phyloP scores from a whole-genome alignment of 2,329 filamentous ascomycete species.

The Aspergillus pseudoviridinutans region DNA sequence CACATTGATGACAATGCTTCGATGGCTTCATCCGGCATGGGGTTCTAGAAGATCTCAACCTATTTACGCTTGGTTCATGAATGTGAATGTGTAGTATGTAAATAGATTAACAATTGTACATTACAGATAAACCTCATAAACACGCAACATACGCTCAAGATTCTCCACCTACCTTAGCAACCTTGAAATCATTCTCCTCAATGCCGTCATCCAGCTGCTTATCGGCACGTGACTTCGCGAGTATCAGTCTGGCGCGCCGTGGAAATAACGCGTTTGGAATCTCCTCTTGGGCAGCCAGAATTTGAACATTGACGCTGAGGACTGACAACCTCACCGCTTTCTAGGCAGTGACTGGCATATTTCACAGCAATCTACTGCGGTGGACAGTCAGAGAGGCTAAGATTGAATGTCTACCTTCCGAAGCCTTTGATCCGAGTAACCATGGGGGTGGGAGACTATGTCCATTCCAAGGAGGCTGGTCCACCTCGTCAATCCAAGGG shows the following conservation, averaged over 20 bases:
- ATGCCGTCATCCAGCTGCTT: neutral
- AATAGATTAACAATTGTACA: neutral
- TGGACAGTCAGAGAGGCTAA: neutral
- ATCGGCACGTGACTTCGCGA: constrained; percentile 30
- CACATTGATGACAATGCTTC: constrained; percentile 24
- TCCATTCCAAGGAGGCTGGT: constrained; percentile 36
- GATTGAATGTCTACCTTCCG: neutral
- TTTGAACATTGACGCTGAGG: neutral
- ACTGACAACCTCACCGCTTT: neutral
- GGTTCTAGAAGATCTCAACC: neutral
- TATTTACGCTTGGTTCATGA: neutral
- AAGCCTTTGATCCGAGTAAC: constrained; percentile 6
- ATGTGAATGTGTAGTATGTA: neutral
- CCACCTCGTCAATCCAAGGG: constrained; percentile 23
- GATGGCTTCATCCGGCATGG: constrained; percentile 1
- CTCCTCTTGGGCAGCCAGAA: constrained; percentile 3
- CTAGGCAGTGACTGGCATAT: neutral
- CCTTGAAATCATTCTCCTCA: neutral
- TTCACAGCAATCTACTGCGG: neutral
- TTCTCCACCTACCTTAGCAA: neutral
- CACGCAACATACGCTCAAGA: too few relatives aligned
- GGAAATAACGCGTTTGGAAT: neutral
- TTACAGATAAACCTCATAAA: neutral
- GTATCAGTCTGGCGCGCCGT: constrained; percentile 19
- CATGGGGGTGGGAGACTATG: constrained; percentile 42